phyloP scores from a whole-genome alignment of 257 asterid genomes.

The Osmanthus fragrans region DNA sequence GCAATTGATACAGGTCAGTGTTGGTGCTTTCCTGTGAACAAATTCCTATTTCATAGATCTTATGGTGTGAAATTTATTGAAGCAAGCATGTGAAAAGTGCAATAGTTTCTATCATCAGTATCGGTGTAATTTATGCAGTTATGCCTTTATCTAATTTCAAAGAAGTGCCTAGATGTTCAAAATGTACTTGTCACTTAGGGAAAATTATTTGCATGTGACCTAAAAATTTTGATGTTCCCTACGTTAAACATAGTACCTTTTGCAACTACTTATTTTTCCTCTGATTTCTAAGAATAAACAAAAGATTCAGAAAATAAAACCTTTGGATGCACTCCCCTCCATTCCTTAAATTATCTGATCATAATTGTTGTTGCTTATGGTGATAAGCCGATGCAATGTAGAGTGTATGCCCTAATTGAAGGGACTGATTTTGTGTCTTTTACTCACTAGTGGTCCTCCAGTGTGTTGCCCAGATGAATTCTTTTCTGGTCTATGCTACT shows the following conservation, averaged over 20 bases:
- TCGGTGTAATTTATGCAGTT: neutral
- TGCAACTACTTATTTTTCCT: neutral
- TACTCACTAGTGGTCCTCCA: neutral
- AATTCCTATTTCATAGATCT: neutral
- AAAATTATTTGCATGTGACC: neutral
- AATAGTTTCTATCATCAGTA: neutral
- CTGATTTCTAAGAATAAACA: neutral
- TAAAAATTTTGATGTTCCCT: neutral
- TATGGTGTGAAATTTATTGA: neutral
- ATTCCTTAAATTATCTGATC: neutral
- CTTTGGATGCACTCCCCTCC: neutral
- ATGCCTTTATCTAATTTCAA: neutral
- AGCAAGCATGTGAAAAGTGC: neutral
- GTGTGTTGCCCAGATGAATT: constrained; percentile 1
- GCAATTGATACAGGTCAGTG: constrained; percentile 86
- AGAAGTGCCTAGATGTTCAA: neutral
- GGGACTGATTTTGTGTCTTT: constrained; percentile 2
- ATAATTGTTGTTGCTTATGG: neutral
- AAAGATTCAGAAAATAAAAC: neutral
- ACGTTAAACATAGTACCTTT: neutral
- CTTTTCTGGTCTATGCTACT: neutral
- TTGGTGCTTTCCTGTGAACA: neutral
- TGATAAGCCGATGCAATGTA: neutral
- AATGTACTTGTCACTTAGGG: neutral
- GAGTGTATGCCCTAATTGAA: neutral